Conservation (phyloP, 306 rosid species). For the Lagenaria siceraria region DNA sequence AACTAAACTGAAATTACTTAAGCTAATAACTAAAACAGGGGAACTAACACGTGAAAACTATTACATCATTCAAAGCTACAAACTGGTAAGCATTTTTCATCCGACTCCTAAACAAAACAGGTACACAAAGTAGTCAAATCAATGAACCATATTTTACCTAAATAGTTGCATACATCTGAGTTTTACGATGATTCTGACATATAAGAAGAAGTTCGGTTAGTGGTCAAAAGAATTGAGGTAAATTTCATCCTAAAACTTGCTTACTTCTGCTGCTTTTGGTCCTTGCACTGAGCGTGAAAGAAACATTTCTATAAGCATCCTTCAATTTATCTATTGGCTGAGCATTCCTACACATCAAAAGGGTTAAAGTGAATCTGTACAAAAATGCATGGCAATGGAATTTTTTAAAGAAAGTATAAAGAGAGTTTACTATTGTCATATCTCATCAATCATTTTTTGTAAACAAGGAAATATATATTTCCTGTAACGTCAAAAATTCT, state of each 20-base stretch:
- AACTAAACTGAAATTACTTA: too few species aligned
- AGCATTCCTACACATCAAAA: constrained; percentile 49
- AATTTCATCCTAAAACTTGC: constrained; percentile 5
- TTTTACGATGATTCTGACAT: background rate
- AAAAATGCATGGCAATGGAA: constrained; percentile 3
- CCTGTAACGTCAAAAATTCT: too few species aligned
- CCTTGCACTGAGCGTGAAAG: constrained; percentile 57
- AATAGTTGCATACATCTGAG: background rate
- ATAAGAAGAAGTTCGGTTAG: background rate
- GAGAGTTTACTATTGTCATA: background rate
- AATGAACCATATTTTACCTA: background rate
- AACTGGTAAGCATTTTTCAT: constrained; percentile 36
- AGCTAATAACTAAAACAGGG: too few species aligned
- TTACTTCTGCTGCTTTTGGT: constrained; percentile 49
- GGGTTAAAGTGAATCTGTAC: background rate
- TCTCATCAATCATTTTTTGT: background rate
- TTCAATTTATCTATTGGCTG: constrained; percentile 53
- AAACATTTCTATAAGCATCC: constrained; percentile 59
- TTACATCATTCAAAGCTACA: constrained; percentile 95
- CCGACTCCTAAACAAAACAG: constrained; percentile 25
- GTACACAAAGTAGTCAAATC: background rate
- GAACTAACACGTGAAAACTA: too few species aligned
- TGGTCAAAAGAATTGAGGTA: background rate
- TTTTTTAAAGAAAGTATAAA: background rate
- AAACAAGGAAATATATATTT: too few species aligned